Base-by-base conservation (phyloP, 1,139 yeast species). In the Sugiyamaella japonica region DNA sequence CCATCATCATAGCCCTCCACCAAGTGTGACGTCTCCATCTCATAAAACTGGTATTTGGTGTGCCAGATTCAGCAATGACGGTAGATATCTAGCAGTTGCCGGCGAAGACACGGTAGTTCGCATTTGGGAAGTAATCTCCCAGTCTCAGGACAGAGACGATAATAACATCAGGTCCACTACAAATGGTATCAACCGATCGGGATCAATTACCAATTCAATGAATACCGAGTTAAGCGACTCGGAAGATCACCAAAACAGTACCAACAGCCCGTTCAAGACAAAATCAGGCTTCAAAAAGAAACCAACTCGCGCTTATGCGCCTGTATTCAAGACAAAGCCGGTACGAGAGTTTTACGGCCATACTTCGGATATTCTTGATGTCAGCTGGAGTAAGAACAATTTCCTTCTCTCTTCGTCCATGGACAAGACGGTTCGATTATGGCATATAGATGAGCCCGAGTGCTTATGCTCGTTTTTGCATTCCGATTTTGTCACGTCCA, bases 331-430 rank as follows among this genome's bases (percentile, higher is more conserved):
- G 62, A 81, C 83, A n/a, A 70, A 69, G 28, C 97, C 97, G 0
- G 68, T 78, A 12, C 75, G 81, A 31, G 78, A 79, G 16, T 86
- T 83, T 59, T 71, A 68, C 47, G 95, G 89, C 25, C 98, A 91
- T 69, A 71, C 80, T 0, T 80, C 81, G 48, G 86, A 89, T 58
- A 78, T 91, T 25, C 71, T 89, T 36, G 82, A 88, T 9, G 67
- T 91, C 42, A 89, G 89, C 63, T 91, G 98, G 98, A 86, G 95
- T 55, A 86, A 86, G 62, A 90, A 90, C 70, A 86, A 85, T 65
- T 91, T 91, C 61, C 69, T 91, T 32, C 68, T 90, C 1, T 79
- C 95, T 0, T 86, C 95, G 2, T 86, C 96, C 7, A 88, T 88
- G 87, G 98, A 91, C 70, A 81, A 82, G 61, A 85, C 95, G 0